Evolutionary conservation across 805 yeast species (phyloP), one percentile per base, ranked within the genome.

Genomic region (Saccharomycopsis babjevae): DNA sequence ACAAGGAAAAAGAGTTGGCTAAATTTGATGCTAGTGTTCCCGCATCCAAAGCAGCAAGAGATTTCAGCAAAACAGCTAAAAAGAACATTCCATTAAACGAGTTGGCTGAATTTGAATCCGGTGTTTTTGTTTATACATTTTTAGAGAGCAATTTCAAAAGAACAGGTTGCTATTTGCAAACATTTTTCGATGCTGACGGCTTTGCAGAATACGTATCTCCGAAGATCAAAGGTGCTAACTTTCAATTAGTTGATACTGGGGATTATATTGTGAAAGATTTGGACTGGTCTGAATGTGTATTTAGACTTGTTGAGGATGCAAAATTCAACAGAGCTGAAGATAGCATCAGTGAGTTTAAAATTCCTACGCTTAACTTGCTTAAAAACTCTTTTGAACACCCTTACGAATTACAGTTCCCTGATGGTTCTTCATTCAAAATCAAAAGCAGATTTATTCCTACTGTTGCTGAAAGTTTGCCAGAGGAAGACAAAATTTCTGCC

Each of bases 361-460:
- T 90, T 54, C 85, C 94, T 42, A 85, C 96, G 0, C 62, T 79
- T 34, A 84, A 84, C 61, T 74, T 91, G 57, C 75, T 92, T 58
- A 77, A 82, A 68, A 80, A 81, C 64, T 80, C 87, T n/a, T 90
- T 83, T 70, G 75, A 80, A 58, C 76, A 80, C 64, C 88, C 92
- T 36, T 77, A 79, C 59, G 76, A 78, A 3, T 62, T 91, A 59
- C 77, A 80, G 1, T 72, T 91, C 64, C 71, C 78, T 18, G 76
- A 79, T 34, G 75, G 77, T 6, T 79, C 82, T 20, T 79, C 79
- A 64, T 72, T 91, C 64, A 80, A 77, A 65, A 64, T 88, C 18
- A 84, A 83, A 66, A 76, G 83, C 34, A 84, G 89, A 64, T 93
- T 90, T 88, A 80, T 90, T 68, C 99, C 99, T 36, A 74, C 90